Percentiles rank a stretch among this genome's conserved stretches.
phyloP scores from a whole-genome alignment of 2,329 filamentous ascomycete species.

The Ophiostoma australiae region DNA sequence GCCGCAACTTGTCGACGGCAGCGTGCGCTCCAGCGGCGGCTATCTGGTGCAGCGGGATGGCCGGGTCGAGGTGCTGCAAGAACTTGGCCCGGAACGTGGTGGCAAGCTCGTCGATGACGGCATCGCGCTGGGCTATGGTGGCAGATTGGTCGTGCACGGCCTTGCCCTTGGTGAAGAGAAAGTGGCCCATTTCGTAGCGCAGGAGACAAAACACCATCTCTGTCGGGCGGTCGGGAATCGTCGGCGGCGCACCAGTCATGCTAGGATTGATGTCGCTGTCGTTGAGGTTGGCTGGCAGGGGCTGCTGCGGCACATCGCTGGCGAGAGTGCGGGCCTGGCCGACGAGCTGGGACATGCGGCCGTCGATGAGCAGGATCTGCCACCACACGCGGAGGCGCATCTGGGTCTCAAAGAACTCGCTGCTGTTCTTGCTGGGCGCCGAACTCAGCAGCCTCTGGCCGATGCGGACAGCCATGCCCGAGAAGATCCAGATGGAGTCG shows the following conservation, averaged over 20 bases:
- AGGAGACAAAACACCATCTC: constrained; percentile 48
- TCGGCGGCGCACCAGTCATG: constrained; percentile 44
- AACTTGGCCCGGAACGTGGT: neutral
- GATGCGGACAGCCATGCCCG: neutral
- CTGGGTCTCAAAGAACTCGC: constrained; percentile 54
- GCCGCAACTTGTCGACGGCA: constrained; percentile 29
- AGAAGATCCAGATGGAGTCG: neutral
- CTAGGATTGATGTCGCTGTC: constrained; percentile 43
- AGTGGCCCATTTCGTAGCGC: constrained; percentile 40
- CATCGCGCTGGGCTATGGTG: constrained; percentile 29
- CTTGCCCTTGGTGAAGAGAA: constrained; percentile 35
- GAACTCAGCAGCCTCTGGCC: constrained; percentile 22
- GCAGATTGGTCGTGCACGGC: constrained; percentile 32
- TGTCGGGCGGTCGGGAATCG: constrained; percentile 42
- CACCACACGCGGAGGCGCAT: constrained; percentile 57
- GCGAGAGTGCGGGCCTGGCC: constrained; percentile 20
- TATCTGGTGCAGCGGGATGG: constrained; percentile 35
- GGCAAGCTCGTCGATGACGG: neutral
- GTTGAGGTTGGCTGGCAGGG: constrained; percentile 37
- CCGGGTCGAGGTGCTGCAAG: constrained; percentile 22
- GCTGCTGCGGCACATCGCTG: constrained; percentile 35
- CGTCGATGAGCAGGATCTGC: constrained; percentile 52
- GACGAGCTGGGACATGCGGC: constrained; percentile 32
- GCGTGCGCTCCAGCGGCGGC: constrained; percentile 26
- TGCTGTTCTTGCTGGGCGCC: constrained; percentile 39